Conservation (phyloP, 208 protist genomes). For the Crithidia expoeki region DNA sequence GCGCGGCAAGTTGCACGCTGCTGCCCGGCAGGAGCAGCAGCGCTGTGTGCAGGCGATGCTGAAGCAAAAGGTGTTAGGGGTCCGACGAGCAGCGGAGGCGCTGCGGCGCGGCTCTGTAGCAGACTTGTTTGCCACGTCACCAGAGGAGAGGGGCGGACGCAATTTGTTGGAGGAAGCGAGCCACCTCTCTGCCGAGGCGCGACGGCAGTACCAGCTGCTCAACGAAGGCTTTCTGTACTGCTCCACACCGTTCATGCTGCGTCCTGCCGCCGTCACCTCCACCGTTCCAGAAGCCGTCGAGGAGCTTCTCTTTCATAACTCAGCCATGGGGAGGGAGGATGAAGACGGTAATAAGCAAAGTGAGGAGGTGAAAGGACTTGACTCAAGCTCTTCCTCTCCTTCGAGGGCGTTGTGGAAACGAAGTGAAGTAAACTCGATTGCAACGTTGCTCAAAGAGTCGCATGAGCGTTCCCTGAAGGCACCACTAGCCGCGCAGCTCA, state of each 20-base stretch:
- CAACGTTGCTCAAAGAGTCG: constrained; percentile 40
- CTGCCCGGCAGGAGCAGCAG: constrained; percentile 65
- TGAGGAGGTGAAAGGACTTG: neutral
- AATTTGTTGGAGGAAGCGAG: constrained; percentile 53
- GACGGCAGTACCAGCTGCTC: constrained; percentile 37
- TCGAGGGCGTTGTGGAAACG: constrained; percentile 13
- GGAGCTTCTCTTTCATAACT: constrained; percentile 24
- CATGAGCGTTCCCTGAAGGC: constrained; percentile 58
- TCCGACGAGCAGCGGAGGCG: constrained; percentile 29
- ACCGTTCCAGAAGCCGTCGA: constrained; percentile 30
- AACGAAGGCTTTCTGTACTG: constrained; percentile 59
- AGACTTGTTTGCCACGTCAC: constrained; percentile 22
- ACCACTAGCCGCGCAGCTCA: constrained; percentile 48
- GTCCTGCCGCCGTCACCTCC: constrained; percentile 29
- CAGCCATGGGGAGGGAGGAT: neutral
- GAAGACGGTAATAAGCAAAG: neutral
- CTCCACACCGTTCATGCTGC: constrained; percentile 67
- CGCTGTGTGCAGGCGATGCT: constrained; percentile 43
- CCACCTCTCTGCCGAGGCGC: constrained; percentile 16
- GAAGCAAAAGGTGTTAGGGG: constrained; percentile 35
- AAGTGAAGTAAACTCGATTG: constrained; percentile 37
- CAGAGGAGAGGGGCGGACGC: constrained; percentile 6
- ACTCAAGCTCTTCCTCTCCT: too few relatives aligned
- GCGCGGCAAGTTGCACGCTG: constrained; percentile 54
- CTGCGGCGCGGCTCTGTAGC: constrained; percentile 17